Conservation (phyloP, 1,139 yeast genomes). For the Suhomyces coccinellae region DNA sequence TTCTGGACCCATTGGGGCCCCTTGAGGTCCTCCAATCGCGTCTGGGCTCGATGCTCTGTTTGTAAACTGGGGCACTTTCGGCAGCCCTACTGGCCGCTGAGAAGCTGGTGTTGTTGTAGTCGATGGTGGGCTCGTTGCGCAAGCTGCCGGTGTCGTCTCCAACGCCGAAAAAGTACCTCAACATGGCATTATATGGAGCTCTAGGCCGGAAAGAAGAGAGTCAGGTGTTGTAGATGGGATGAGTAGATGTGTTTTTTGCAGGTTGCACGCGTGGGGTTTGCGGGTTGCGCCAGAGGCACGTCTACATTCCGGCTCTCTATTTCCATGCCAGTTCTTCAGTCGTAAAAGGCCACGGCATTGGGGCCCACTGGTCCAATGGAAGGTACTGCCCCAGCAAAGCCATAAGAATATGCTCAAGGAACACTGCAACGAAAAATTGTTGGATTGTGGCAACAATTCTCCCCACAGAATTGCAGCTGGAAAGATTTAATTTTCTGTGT, state of each 20-base stretch:
- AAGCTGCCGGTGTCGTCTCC: slow-evolving; percentile 23
- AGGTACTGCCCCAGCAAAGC: neutral
- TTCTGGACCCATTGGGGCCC: neutral
- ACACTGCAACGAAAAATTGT: neutral
- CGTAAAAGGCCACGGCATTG: neutral
- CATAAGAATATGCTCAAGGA: neutral
- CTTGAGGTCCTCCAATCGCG: neutral
- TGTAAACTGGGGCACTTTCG: neutral
- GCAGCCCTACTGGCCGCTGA: slow-evolving; percentile 4
- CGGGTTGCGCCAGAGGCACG: neutral
- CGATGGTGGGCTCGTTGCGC: slow-evolving; percentile 40
- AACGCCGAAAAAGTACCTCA: slow-evolving; percentile 16
- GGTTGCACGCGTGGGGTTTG: neutral
- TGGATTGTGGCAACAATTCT: neutral
- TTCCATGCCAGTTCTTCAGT: neutral
- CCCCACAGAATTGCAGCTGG: neutral
- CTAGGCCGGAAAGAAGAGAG: neutral
- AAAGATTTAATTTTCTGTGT: too few species aligned
- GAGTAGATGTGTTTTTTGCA: neutral
- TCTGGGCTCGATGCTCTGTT: neutral
- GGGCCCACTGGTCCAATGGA: neutral
- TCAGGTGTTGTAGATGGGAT: neutral
- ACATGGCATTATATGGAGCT: slow-evolving; percentile 8
- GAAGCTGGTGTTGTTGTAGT: slow-evolving; percentile 33
- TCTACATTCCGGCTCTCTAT: neutral